A percentile compares a stretch with the other conserved stretches of the same genome.
phyloP scores from a whole-genome alignment of 495 filamentous ascomycete species.

The Xylaria bambusicola region DNA sequence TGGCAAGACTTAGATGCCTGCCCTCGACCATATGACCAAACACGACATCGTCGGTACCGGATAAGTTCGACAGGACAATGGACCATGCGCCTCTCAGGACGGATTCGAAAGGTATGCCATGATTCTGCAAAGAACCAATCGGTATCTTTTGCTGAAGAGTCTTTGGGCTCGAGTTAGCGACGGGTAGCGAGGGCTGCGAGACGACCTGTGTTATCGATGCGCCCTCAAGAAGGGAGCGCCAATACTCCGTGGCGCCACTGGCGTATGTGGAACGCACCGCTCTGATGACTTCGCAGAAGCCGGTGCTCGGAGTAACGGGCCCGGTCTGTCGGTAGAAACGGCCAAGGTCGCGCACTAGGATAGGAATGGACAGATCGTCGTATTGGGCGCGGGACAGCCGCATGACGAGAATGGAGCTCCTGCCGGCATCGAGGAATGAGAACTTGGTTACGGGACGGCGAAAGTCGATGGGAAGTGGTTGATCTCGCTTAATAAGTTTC shows the following conservation, averaged over 20 bases:
- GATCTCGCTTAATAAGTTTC: slow-evolving; percentile 47
- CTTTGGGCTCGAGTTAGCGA: slow-evolving; percentile 35
- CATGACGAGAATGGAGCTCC: slow-evolving; percentile 46
- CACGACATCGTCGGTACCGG: slow-evolving; percentile 44
- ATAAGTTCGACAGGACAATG: slow-evolving; percentile 39
- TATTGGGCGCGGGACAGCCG: slow-evolving; percentile 51
- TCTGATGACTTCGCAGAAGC: slow-evolving; percentile 47
- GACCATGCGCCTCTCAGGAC: slow-evolving; percentile 52
- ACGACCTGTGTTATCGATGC: slow-evolving; percentile 46
- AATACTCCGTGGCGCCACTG: slow-evolving; percentile 43
- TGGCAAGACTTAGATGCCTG: slow-evolving; percentile 33
- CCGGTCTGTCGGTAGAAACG: slow-evolving; percentile 42
- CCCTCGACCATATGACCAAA: slow-evolving; percentile 50
- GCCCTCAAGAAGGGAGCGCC: slow-evolving; percentile 44
- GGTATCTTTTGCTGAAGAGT: slow-evolving; percentile 40
- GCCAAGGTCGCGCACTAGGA: slow-evolving; percentile 47
- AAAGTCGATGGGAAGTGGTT: slow-evolving; percentile 38
- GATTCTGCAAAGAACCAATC: slow-evolving; percentile 33
- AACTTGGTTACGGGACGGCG: slow-evolving; percentile 48
- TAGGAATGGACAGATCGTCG: slow-evolving; percentile 43
- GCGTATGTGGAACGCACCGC: slow-evolving; percentile 35
- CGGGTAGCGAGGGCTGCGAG: slow-evolving; percentile 39
- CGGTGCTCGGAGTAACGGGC: slow-evolving; percentile 34
- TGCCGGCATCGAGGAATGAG: slow-evolving; percentile 47
- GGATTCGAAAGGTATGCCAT: slow-evolving; percentile 40